A percentile compares a stretch with the other conserved stretches of the same genome.
Evolutionary conservation across 73 alveolate species (phyloP).

Genomic region (Urostyla sp.): DNA sequence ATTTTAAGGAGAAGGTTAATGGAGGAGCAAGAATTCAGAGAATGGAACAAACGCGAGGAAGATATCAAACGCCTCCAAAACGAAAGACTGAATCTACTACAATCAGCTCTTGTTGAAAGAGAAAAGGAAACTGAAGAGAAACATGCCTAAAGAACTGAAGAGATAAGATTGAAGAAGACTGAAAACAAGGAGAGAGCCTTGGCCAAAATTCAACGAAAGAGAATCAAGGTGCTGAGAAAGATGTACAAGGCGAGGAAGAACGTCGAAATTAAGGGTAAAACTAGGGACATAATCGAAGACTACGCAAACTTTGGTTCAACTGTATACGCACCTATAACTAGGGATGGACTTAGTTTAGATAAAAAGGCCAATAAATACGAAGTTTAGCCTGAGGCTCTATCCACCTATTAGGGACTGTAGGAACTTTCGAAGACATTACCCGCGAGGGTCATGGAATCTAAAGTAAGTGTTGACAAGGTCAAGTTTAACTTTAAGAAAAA

Average conservation of each 20-base stretch:
- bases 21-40: slow-evolving; percentile 98
- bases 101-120: slow-evolving; percentile 89
- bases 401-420: slow-evolving; percentile 89
- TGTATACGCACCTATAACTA: slow-evolving; percentile 97
- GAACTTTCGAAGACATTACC: slow-evolving; percentile 87
- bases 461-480: slow-evolving; percentile 61
- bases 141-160: slow-evolving; percentile 90
- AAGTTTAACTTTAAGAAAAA: slow-evolving; percentile 45
- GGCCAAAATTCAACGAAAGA: slow-evolving; percentile 89
- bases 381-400: slow-evolving; percentile 95
- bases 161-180: slow-evolving; percentile 85
- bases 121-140: slow-evolving; percentile 90
- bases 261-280: slow-evolving; percentile 81
- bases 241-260: slow-evolving; percentile 95
- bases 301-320: slow-evolving; percentile 97
- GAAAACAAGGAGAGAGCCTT: slow-evolving; percentile 87
- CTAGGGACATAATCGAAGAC: slow-evolving; percentile 96
- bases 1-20: slow-evolving; percentile 91
- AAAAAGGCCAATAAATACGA: slow-evolving; percentile 96
- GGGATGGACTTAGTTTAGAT: slow-evolving; percentile 97
- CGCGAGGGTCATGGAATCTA: slow-evolving; percentile 61
- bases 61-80: slow-evolving; percentile 91
- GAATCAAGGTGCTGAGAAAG: slow-evolving; percentile 96
- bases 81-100: slow-evolving; percentile 86
- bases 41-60: slow-evolving; percentile 97